Evolutionary conservation across 805 yeast genomes (phyloP).

Genomic region (Candida peoriensis): DNA sequence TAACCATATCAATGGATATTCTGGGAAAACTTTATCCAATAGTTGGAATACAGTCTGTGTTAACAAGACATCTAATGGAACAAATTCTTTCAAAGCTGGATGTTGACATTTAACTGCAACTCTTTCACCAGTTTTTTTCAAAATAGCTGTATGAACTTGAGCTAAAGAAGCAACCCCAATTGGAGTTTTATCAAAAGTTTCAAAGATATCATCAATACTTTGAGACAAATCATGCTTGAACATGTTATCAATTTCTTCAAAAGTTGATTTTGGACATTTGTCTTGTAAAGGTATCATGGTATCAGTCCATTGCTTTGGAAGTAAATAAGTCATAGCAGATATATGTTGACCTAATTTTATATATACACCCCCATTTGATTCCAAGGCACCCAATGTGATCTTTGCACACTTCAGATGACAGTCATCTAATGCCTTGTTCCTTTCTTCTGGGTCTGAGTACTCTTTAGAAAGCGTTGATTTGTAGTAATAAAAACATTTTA

Average conservation of each 20-base stretch:
- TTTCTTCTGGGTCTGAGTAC: constrained; percentile 40
- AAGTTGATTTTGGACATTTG: constrained; percentile 75
- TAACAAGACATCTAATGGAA: constrained; percentile 81
- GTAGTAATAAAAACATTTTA: constrained; percentile 69
- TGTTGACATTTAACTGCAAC: constrained; percentile 97
- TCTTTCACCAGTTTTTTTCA: constrained; percentile 50
- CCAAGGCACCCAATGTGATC: constrained; percentile 74
- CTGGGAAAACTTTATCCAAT: constrained; percentile 80
- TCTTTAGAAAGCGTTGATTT: constrained; percentile 44
- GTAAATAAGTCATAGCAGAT: constrained; percentile 82
- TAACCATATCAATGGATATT: constrained; percentile 92
- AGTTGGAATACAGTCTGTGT: constrained; percentile 71
- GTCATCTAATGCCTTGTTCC: constrained; percentile 46
- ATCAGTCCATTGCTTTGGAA: constrained; percentile 93
- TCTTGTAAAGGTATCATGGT: constrained; percentile 93
- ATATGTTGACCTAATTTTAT: constrained; percentile 95
- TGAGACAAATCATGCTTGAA: constrained; percentile 62
- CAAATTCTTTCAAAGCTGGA: constrained; percentile 80
- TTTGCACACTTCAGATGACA: constrained; percentile 77
- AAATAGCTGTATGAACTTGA: constrained; percentile 81
- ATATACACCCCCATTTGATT: constrained; percentile 85
- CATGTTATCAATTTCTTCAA: constrained; percentile 64
- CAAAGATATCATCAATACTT: constrained; percentile 56
- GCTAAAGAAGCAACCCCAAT: constrained; percentile 96
- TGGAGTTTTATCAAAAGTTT: constrained; percentile 63